Conservation (phyloP, 2,329 filamentous ascomycete genomes). For the Malbranchea cinnamomea region DNA sequence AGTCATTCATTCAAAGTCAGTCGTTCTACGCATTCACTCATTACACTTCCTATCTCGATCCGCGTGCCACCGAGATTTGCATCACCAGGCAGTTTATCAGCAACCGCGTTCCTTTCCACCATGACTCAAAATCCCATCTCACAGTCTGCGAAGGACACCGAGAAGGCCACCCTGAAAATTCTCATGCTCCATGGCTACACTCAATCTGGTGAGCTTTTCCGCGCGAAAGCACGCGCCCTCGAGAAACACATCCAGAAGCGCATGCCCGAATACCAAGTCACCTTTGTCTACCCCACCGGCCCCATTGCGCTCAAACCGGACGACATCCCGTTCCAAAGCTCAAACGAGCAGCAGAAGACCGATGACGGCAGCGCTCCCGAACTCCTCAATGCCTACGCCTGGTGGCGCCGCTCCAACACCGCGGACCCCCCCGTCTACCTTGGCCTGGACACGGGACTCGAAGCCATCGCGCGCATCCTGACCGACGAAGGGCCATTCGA, state of each 20-base stretch:
- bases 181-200: slow-evolving; percentile 81
- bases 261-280: slow-evolving; percentile 46
- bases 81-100: neutral
- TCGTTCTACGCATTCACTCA: neutral
- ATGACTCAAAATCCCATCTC: neutral
- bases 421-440: slow-evolving; percentile 51
- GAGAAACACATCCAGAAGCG: slow-evolving; percentile 65
- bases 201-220: slow-evolving; percentile 75
- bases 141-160: neutral
- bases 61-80: too few relatives aligned
- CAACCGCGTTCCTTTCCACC: too few relatives aligned
- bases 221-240: slow-evolving; percentile 73
- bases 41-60: neutral
- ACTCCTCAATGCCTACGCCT: slow-evolving; percentile 66
- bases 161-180: slow-evolving; percentile 38
- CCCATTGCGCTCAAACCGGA: slow-evolving; percentile 47
- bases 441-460: slow-evolving; percentile 54
- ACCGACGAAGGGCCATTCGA: slow-evolving; percentile 53
- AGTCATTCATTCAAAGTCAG: too few relatives aligned
- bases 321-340: slow-evolving; percentile 55
- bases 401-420: slow-evolving; percentile 57
- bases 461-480: slow-evolving; percentile 46
- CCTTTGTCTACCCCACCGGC: slow-evolving; percentile 53
- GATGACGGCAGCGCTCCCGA: slow-evolving; percentile 43
- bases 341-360: slow-evolving; percentile 18